A percentile compares a stretch with the other conserved stretches of the same genome.
These are phyloP conservation scores for Colletotrichum tanaceti DNA, from an alignment of 2,329 filamentous ascomycete species.

Conservation along the genomic window DNA sequence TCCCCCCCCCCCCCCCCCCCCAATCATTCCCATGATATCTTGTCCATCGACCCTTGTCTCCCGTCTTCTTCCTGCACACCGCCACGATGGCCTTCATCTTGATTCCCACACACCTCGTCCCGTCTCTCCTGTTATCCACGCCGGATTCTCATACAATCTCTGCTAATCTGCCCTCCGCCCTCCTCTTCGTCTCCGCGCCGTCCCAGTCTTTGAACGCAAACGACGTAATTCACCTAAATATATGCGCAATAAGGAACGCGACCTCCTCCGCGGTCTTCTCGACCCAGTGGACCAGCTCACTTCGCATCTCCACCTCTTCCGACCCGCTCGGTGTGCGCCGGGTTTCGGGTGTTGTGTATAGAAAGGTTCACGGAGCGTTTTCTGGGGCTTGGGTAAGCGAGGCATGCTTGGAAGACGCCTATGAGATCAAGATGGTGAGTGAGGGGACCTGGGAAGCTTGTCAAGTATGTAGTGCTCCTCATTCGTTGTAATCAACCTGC, in stretches of 20 bases:
- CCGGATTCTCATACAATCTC: neutral
- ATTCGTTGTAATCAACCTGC: no score
- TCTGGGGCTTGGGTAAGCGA: constrained; percentile 6
- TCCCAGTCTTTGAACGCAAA: constrained; percentile 19
- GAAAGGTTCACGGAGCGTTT: constrained; percentile 25
- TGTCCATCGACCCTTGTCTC: no score
- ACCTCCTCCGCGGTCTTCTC: constrained; percentile 19
- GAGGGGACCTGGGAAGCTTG: no score
- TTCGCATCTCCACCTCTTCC: constrained; percentile 17
- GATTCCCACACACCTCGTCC: neutral
- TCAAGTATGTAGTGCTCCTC: no score
- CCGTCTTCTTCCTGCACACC: constrained; percentile 25
- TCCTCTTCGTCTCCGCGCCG: constrained; percentile 28
- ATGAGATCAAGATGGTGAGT: no score
- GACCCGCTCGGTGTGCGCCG: constrained; percentile 22
- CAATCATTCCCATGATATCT: neutral
- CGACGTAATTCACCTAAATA: constrained; percentile 21
- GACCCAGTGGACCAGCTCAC: constrained; percentile 23
- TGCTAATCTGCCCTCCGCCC: neutral
- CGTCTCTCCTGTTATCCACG: neutral
- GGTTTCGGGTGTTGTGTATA: no score
- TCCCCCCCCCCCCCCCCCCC: no score
- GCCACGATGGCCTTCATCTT: constrained; percentile 34
- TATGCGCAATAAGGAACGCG: neutral
- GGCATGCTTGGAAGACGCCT: no score